Conservation (phyloP, 179 eudicot species). For the Nepenthes alata region DNA sequence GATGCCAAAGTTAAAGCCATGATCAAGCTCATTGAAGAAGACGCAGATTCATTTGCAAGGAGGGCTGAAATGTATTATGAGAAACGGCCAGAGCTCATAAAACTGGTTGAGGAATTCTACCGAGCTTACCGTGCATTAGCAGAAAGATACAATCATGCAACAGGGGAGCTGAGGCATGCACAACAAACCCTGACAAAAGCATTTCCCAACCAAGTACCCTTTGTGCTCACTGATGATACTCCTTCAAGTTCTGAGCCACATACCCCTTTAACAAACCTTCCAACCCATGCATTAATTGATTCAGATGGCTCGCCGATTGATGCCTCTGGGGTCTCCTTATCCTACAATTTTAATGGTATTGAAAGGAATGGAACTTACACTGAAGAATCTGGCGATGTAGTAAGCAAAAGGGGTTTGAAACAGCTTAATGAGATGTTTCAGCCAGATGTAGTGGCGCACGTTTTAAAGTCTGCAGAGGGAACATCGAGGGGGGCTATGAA, state of each 20-base stretch:
- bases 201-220: slow-evolving; percentile 65
- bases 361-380: slow-evolving; percentile 10
- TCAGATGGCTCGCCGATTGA: slow-evolving; percentile 27
- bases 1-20: slow-evolving; percentile 41
- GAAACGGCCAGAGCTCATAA: slow-evolving; percentile 44
- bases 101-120: slow-evolving; percentile 39
- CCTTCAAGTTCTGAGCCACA: slow-evolving; percentile 40
- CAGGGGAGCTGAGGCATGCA: slow-evolving; percentile 83
- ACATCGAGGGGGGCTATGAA: slow-evolving; percentile 10
- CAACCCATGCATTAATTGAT: slow-evolving; percentile 27
- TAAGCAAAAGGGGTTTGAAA: slow-evolving; percentile 44
- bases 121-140: slow-evolving; percentile 46
- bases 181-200: slow-evolving; percentile 71
- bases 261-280: slow-evolving; percentile 31
- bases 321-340: slow-evolving; percentile 1
- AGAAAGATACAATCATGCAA: slow-evolving; percentile 42
- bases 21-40: slow-evolving; percentile 47
- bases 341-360: slow-evolving; percentile 15
- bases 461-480: slow-evolving; percentile 21
- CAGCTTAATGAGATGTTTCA: slow-evolving; percentile 54
- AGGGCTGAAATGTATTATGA: slow-evolving; percentile 47
- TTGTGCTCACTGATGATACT: slow-evolving; percentile 41
- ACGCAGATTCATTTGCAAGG: slow-evolving; percentile 45
- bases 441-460: slow-evolving; percentile 16
- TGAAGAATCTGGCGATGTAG: slow-evolving; percentile 17